A percentile compares a stretch with the other conserved stretches of the same genome.
phyloP scores from a whole-genome alignment of 2,329 filamentous ascomycete genomes.

The Periglandula ipomoeae region DNA sequence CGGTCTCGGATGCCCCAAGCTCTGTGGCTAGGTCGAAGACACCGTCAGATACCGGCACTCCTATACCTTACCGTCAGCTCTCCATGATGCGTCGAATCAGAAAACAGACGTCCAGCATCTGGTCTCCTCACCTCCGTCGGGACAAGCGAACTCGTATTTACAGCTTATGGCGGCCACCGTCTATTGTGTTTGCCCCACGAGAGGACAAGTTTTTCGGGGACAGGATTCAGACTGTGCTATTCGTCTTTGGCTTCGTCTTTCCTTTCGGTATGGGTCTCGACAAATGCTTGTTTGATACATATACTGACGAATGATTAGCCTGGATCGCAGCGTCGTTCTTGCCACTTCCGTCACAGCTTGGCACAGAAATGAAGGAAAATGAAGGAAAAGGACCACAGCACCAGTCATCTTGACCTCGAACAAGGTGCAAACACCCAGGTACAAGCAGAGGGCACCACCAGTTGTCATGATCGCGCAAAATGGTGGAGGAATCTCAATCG shows the following conservation, averaged over 20 bases:
- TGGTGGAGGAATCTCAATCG: conserved; percentile 55
- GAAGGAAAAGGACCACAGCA: conserved; percentile 36
- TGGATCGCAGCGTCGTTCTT: conserved; percentile 75
- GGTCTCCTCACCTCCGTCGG: conserved; percentile 63
- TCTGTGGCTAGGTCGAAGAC: conserved; percentile 1
- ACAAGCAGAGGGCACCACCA: conserved; percentile 31
- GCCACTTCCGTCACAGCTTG: conserved; percentile 55
- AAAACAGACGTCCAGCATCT: conserved; percentile 52
- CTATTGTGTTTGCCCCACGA: conserved; percentile 54
- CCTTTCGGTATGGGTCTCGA: conserved; percentile 50
- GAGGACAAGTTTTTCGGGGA: conserved; percentile 53
- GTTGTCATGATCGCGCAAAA: conserved; percentile 40
- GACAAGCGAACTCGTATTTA: conserved; percentile 50
- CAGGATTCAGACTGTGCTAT: conserved; percentile 66
- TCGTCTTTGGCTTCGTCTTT: conserved; percentile 68
- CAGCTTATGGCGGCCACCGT: conserved; percentile 67
- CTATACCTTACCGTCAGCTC: conserved; percentile 22
- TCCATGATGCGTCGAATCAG: conserved; percentile 21
- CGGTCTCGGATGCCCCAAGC: conserved; percentile 36
- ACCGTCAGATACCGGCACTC: conserved; percentile 17
- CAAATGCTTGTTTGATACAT: background rate
- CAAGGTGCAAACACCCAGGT: conserved; percentile 25
- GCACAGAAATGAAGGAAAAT: conserved; percentile 46
- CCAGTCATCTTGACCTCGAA: conserved; percentile 29
- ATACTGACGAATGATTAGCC: conserved; percentile 32